Conservation (phyloP, 1,284 basidiomycete genomes). For the Trametes hirsuta region DNA sequence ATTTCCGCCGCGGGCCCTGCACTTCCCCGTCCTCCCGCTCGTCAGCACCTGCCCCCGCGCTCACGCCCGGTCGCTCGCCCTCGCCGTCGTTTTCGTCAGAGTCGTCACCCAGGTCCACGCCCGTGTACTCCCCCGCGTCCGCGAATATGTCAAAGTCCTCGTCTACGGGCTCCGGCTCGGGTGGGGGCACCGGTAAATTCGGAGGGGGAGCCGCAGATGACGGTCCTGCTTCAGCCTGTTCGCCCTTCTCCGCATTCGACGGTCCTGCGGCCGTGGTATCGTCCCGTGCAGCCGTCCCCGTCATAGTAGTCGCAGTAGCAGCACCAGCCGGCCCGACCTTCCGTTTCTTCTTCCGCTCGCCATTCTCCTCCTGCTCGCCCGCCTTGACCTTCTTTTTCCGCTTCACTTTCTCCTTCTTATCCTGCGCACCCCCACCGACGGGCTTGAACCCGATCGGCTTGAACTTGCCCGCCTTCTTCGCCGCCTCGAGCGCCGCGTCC, state of each 20-base stretch:
- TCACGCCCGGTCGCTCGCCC: background rate
- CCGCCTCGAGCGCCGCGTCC: constrained; percentile 47
- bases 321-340: constrained; percentile 42
- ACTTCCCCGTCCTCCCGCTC: constrained; percentile 17
- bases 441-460: constrained; percentile 80
- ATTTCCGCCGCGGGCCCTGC: constrained; percentile 18
- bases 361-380: constrained; percentile 27
- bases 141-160: constrained; percentile 83
- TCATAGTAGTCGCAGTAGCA: background rate
- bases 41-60: background rate
- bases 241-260: constrained; percentile 45
- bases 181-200: constrained; percentile 20
- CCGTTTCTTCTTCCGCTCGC: constrained; percentile 39
- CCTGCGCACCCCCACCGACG: constrained; percentile 40
- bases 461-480: constrained; percentile 71
- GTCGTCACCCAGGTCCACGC: constrained; percentile 62
- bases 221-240: constrained; percentile 15
- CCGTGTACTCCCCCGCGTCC: constrained; percentile 83
- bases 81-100: constrained; percentile 39
- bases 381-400: constrained; percentile 38
- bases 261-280: constrained; percentile 34
- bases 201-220: constrained; percentile 25
- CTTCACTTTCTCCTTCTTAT: constrained; percentile 34
- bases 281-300: constrained; percentile 27
- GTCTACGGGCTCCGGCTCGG: constrained; percentile 42